Percentiles rank a stretch among this genome's conserved stretches.
These are phyloP conservation scores for Dothideomycetes sp. DNA, from an alignment of 2,329 filamentous ascomycete genomes.

Conservation along the genomic window DNA sequence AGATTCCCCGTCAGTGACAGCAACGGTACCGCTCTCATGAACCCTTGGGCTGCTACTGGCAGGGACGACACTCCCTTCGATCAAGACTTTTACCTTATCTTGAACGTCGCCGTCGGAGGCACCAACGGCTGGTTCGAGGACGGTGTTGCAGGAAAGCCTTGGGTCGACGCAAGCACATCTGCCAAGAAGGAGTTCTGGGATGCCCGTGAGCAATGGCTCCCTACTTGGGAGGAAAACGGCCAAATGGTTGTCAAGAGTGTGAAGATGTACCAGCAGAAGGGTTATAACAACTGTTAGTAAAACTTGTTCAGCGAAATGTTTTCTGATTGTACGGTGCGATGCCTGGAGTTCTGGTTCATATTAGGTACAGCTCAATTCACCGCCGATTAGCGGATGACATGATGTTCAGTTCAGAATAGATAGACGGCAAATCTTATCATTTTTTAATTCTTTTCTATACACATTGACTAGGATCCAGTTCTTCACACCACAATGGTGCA, in stretches of 20 bases:
- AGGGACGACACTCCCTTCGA: constrained; percentile 32
- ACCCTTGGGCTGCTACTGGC: constrained; percentile 30
- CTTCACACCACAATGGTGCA: no score
- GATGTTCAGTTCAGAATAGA: background rate
- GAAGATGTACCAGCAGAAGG: constrained; percentile 41
- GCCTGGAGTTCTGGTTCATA: constrained; percentile 4
- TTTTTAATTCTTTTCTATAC: background rate
- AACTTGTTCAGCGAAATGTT: constrained; percentile 5
- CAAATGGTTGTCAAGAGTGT: constrained; percentile 33
- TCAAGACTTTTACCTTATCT: constrained; percentile 33
- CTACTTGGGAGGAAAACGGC: constrained; percentile 30
- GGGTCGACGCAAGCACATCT: constrained; percentile 59
- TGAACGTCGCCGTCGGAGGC: constrained; percentile 32
- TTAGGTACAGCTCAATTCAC: no score
- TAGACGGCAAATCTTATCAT: no score
- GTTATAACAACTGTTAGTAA: constrained; percentile 36
- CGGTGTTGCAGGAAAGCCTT: constrained; percentile 62
- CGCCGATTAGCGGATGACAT: constrained; percentile 1
- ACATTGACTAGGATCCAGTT: constrained; percentile 8
- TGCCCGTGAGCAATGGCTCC: constrained; percentile 28
- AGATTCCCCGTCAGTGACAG: constrained; percentile 26
- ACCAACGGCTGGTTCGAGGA: constrained; percentile 69
- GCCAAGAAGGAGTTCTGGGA: constrained; percentile 73
- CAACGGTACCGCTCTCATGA: constrained; percentile 29
- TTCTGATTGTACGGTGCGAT: constrained; percentile 4